phyloP scores from a whole-genome alignment of 352 stramenopile genomes.

The Globisporangium camurandrum region DNA sequence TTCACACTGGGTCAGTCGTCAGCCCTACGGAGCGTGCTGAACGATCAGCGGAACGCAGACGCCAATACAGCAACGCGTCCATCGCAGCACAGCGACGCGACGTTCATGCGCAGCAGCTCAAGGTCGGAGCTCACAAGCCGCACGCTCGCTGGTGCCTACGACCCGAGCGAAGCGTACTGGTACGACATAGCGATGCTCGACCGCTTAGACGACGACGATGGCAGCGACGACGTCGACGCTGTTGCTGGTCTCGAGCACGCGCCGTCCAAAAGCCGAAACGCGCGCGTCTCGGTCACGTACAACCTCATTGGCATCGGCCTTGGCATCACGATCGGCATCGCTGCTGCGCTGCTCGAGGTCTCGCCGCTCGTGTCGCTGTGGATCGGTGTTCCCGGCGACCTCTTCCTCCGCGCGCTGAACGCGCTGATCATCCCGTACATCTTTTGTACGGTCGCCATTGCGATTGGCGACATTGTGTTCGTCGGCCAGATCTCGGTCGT shows the following conservation, averaged over 20 bases:
- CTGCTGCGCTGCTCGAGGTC: slow-evolving; percentile 32
- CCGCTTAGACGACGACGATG: neutral
- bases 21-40: neutral
- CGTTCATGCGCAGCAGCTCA: slow-evolving; percentile 18
- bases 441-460: slow-evolving; percentile 72
- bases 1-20: slow-evolving; percentile 25
- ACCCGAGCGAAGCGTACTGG: slow-evolving; percentile 5
- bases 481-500: slow-evolving; percentile 67
- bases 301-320: slow-evolving; percentile 48
- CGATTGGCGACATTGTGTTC: slow-evolving; percentile 68
- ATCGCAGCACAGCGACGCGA: slow-evolving; percentile 7
- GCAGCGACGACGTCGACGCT: neutral
- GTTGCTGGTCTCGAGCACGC: neutral
- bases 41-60: neutral
- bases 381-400: slow-evolving; percentile 58
- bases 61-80: neutral
- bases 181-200: slow-evolving; percentile 10
- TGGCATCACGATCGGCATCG: slow-evolving; percentile 38
- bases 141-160: slow-evolving; percentile 1
- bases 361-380: slow-evolving; percentile 33
- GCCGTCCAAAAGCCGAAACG: slow-evolving; percentile 20
- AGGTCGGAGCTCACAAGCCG: slow-evolving; percentile 21
- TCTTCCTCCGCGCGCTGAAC: slow-evolving; percentile 73
- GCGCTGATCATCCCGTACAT: slow-evolving; percentile 71
- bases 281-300: slow-evolving; percentile 42